These are phyloP conservation scores for Enterospora canceri DNA, from an alignment of 371 early-diverging fungal species.

Conservation along the genomic window DNA sequence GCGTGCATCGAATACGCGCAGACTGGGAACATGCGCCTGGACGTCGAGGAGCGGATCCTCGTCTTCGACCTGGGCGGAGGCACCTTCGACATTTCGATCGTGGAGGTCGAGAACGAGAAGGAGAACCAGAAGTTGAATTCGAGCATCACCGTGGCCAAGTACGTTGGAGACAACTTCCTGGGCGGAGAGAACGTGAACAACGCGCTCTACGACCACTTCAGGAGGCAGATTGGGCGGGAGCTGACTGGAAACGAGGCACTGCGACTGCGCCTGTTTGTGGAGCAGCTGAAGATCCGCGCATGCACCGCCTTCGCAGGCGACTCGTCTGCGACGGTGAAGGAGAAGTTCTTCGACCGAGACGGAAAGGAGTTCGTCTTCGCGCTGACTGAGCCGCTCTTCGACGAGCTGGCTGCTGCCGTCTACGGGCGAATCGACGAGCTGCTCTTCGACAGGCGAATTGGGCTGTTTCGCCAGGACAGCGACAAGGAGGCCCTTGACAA, in stretches of 20 bases:
- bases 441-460: slow-evolving; percentile 16
- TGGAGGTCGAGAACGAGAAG: slow-evolving; percentile 71
- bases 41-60: slow-evolving; percentile 59
- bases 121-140: slow-evolving; percentile 71
- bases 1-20: slow-evolving; percentile 54
- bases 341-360: slow-evolving; percentile 64
- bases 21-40: slow-evolving; percentile 1
- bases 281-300: slow-evolving; percentile 48
- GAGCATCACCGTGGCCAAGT: slow-evolving; percentile 55
- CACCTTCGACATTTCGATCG: slow-evolving; percentile 85
- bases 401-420: slow-evolving; percentile 34
- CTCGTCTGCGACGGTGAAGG: slow-evolving; percentile 64
- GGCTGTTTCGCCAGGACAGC: slow-evolving; percentile 12
- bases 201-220: slow-evolving; percentile 73
- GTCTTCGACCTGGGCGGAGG: slow-evolving; percentile 92
- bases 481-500: slow-evolving; percentile 15
- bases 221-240: slow-evolving; percentile 74
- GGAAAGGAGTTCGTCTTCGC: slow-evolving; percentile 60
- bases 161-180: slow-evolving; percentile 82
- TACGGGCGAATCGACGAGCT: slow-evolving; percentile 32
- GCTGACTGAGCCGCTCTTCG: slow-evolving; percentile 37
- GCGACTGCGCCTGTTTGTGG: slow-evolving; percentile 37
- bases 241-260: slow-evolving; percentile 3
- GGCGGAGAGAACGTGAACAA: slow-evolving; percentile 95
- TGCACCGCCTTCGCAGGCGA: slow-evolving; percentile 44